Evolutionary conservation across 2,329 filamentous ascomycete species (phyloP).

Genomic region (Domatiomyces catenatus): DNA sequence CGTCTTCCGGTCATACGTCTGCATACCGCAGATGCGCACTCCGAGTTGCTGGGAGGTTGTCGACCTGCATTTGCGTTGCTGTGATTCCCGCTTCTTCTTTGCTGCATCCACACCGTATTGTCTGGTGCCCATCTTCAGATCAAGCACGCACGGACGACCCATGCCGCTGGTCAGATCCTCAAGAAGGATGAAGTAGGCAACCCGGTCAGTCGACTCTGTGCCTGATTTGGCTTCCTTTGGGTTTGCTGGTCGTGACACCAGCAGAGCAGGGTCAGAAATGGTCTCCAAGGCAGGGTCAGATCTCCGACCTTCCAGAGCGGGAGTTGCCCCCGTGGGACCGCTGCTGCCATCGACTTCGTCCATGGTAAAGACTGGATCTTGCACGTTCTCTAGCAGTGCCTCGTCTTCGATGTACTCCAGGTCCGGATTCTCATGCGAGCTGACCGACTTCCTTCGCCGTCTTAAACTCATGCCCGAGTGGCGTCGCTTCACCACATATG

Average conservation of each 20-base stretch:
- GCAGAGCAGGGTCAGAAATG: slow-evolving; percentile 17
- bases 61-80: slow-evolving; percentile 77
- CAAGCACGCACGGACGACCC: slow-evolving; percentile 90
- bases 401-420: slow-evolving; percentile 86
- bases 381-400: slow-evolving; percentile 65
- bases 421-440: slow-evolving; percentile 49
- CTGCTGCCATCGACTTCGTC: slow-evolving; percentile 34
- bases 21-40: slow-evolving; percentile 85
- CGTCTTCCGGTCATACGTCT: slow-evolving; percentile 79
- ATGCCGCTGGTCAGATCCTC: slow-evolving; percentile 94
- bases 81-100: slow-evolving; percentile 83
- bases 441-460: slow-evolving; percentile 56
- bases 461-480: slow-evolving; percentile 79
- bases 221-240: slow-evolving; percentile 60
- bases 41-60: slow-evolving; percentile 87
- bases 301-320: not conserved
- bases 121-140: slow-evolving; percentile 95
- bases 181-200: slow-evolving; percentile 82
- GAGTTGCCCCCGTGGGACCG: not conserved
- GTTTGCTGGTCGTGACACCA: slow-evolving; percentile 40
- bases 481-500: slow-evolving; percentile 36
- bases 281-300: not conserved
- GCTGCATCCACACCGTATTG: slow-evolving; percentile 89
- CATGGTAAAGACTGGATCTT: slow-evolving; percentile 55
- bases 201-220: slow-evolving; percentile 37